These are phyloP conservation scores for Solanum bulbocastanum DNA, from an alignment of 257 asterid genomes.

Conservation along the genomic window DNA sequence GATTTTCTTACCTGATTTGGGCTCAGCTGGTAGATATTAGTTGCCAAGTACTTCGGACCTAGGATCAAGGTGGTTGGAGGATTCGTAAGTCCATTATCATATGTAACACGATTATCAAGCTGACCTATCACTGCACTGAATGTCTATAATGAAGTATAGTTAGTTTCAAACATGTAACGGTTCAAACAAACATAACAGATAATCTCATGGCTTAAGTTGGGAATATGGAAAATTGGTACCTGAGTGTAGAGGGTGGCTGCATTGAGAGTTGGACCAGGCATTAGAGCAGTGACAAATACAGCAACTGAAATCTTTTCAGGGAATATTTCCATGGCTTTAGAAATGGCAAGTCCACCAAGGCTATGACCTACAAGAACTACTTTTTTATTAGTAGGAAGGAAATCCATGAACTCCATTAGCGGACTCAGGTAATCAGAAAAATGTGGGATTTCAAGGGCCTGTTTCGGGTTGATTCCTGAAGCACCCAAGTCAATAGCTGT, in stretches of 20 bases:
- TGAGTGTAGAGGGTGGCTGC: background rate
- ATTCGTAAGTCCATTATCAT: background rate
- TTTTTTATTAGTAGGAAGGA: background rate
- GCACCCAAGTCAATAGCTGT: background rate
- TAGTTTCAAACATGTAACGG: background rate
- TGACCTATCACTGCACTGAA: no score
- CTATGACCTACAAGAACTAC: background rate
- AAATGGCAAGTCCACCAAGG: background rate
- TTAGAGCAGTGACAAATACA: background rate
- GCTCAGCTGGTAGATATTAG: background rate
- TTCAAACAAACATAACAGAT: background rate
- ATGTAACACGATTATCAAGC: background rate
- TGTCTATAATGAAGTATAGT: background rate
- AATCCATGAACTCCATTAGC: background rate
- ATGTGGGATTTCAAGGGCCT: background rate
- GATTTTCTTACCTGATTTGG: background rate
- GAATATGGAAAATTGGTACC: background rate
- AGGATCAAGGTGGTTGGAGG: background rate
- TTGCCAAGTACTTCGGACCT: no score
- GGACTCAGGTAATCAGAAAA: background rate
- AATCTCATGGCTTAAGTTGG: background rate
- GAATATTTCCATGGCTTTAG: background rate
- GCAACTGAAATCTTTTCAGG: background rate
- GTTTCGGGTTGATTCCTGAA: background rate
- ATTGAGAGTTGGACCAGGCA: background rate